Conservation (phyloP, 2,329 filamentous ascomycete genomes). For the Arthrobotrys megalospora region DNA sequence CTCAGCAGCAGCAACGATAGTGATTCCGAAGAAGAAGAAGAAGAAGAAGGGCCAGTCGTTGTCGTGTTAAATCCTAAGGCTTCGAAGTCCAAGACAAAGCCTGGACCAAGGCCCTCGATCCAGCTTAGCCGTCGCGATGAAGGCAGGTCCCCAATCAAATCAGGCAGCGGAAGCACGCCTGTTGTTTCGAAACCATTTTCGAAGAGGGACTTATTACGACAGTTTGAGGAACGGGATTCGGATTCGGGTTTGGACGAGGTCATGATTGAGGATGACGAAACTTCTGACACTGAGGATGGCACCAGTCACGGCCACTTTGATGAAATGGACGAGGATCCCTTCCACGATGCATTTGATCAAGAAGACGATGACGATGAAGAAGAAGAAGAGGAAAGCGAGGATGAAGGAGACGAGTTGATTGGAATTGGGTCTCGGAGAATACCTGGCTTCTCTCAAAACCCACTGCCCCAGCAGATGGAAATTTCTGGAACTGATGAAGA, state of each 20-base stretch:
- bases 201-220: constrained; percentile 24
- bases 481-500: constrained; percentile 11
- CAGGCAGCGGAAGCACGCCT: background rate
- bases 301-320: background rate
- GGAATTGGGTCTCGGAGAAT: constrained; percentile 12
- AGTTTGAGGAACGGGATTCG: constrained; percentile 25
- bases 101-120: constrained; percentile 1
- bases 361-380: background rate
- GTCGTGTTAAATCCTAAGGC: constrained; percentile 14
- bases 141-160: background rate
- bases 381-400: constrained; percentile 1
- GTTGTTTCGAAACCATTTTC: constrained; percentile 13
- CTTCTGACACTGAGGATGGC: constrained; percentile 1
- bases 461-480: background rate
- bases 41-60: background rate
- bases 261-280: constrained; percentile 1
- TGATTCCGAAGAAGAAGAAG: constrained; percentile 1
- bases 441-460: constrained; percentile 1
- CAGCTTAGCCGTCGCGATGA: constrained; percentile 1
- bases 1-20: background rate
- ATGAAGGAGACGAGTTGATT: constrained; percentile 10
- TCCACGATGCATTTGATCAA: background rate
- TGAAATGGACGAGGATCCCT: constrained; percentile 1
- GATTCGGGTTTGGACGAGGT: constrained; percentile 8
- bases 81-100: background rate